Evolutionary conservation across 805 yeast species (phyloP), one percentile per base, ranked within the genome.

Genomic region (Zygosaccharomyces lentus): DNA sequence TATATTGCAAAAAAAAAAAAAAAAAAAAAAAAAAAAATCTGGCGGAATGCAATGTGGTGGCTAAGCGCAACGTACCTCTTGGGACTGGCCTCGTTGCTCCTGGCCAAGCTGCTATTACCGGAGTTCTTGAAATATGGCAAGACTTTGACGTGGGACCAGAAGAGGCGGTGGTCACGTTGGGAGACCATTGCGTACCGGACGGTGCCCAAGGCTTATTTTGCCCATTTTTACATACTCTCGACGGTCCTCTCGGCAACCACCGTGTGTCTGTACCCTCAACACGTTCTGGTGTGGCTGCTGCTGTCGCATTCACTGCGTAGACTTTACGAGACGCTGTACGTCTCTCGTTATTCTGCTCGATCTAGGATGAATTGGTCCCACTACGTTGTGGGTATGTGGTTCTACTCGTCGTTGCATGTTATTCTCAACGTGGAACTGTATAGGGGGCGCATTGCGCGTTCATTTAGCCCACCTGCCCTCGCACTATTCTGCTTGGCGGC

Each of bases 321-420:
- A 49, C 49, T 71, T 2, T 67, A 68, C 38, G 93, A 85, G 59
- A 77, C 84, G 35, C 47, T 68, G 2, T 68, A 54, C 41, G 69
- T 84, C 16, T 69, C 76, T 31, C 75, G 70, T 30, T 80, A 74
- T 58, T 68, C 75, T 3, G 36, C 60, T 1, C 56, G 57, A 1
- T 72, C 88, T 2, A 72, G 72, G 48, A 84, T 85, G 70, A 82
- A 84, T 56, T 55, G 83, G 30, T 68, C 78, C 1, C 93, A 85
- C 63, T 85, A 84, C 55, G 41, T 80, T 1, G 82, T 76, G 3
- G 95, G 93, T 0, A 27, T 82, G 3, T 68, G 72, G 54, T 84
- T 79, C 56, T 85, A 85, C 52, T 45, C 76, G 0, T 60, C 75
- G 1, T 65, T 81, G 8, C 72, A 78, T 44, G 23, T 73, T 7